Evolutionary conservation across 2,329 filamentous ascomycete genomes (phyloP), one percentile per base, ranked within the genome.

Genomic region (Juglanconis sp.): DNA sequence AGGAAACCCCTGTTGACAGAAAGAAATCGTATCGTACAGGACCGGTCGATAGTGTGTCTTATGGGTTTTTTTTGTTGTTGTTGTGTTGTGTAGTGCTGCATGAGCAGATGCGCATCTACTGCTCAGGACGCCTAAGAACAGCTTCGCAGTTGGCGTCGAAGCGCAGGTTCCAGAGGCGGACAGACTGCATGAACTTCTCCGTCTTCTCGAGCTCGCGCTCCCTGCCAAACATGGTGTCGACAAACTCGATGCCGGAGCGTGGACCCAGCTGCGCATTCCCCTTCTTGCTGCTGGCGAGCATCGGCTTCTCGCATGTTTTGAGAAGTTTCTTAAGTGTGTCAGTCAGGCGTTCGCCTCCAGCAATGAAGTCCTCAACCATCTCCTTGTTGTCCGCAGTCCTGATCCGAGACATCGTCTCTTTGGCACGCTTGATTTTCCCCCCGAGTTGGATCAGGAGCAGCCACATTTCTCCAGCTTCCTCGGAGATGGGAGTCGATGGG

Each of bases 131-230:
- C 67, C 77, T 77, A 63, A 98, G 80, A 67, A 98, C 94, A 34
- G 94, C 90, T 70, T 96, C 91, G 77, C 92, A 96, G 81, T 98
- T 97, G 74, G 91, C 91, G 70, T 97, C 92, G 75, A 97, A 99
- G 51, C 94, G 89, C 77, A 96, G 86, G 74, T 90, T 92, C 91
- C 94, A 99, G 40, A 93, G 81, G 53, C 91, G 86, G 70, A 96
- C 88, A 65, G 87, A 87, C 66, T 90, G 87, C 92, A 98, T 98
- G 76, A 97, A 86, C 75, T 90, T 91, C 80, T 97, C 92, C 2
- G 94, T 97, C 75, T 88, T 88, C 73, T 93, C 88, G 58, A 97
- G 82, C 77, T 97, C 91, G 64, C 92, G 86, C 71, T 98, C 94
- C 64, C 90, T 88, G 66, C 93, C 94, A 69, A 98, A 98, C 68